A percentile compares a stretch with the other conserved stretches of the same genome.
Conservation (phyloP, 768 basidiomycete species). For the Epithele typhae region DNA sequence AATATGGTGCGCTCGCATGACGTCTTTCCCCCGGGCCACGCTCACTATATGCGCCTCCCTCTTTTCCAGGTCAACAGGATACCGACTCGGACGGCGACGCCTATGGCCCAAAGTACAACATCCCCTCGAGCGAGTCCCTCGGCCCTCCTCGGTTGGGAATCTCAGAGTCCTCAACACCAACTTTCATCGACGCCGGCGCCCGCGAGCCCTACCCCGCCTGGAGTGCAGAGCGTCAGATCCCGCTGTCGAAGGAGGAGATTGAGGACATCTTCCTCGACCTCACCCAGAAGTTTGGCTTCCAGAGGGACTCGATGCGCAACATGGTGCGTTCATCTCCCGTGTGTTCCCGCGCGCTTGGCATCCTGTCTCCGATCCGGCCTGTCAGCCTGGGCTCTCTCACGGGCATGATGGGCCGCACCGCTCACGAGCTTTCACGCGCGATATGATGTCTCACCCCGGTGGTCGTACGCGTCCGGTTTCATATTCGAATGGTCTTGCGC, state of each 20-base stretch:
- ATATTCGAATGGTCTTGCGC: no score
- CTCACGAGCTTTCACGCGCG: no score
- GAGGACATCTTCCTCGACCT: constrained; percentile 98
- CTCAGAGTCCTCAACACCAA: constrained; percentile 71
- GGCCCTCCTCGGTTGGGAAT: constrained; percentile 55
- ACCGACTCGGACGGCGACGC: constrained; percentile 79
- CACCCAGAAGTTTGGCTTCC: constrained; percentile 98
- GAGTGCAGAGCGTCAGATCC: constrained; percentile 87
- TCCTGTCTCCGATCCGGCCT: no score
- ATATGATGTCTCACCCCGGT: no score
- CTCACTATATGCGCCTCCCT: not conserved
- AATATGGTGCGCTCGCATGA: constrained; percentile 47
- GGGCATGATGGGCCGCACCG: no score
- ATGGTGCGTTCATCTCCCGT: constrained; percentile 58
- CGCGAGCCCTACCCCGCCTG: constrained; percentile 94
- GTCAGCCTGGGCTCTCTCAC: not conserved
- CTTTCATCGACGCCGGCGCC: constrained; percentile 59
- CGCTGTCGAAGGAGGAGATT: constrained; percentile 98
- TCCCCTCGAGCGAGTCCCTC: constrained; percentile 74
- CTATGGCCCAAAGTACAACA: constrained; percentile 65
- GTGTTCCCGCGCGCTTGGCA: constrained; percentile 6
- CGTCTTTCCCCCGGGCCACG: not conserved
- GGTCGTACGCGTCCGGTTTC: no score
- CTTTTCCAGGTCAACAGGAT: constrained; percentile 60
- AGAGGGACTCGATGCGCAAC: constrained; percentile 91